A percentile compares a stretch with the other conserved stretches of the same genome.
These are phyloP conservation scores for Ophiostoma quercus DNA, from an alignment of 2,329 filamentous ascomycete genomes.

Conservation along the genomic window DNA sequence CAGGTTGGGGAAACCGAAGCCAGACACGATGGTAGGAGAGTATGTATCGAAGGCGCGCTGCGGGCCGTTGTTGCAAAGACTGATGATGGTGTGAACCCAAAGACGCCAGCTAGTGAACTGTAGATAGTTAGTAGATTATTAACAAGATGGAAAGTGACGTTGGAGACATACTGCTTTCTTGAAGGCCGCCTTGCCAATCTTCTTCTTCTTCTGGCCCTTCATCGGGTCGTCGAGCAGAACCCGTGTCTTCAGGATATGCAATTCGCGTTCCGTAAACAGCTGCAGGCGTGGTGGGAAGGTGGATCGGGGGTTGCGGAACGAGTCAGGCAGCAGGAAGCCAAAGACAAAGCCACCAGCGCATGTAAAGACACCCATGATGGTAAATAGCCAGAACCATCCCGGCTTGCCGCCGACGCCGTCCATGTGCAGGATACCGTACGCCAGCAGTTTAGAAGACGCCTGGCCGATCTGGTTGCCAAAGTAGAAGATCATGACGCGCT, in stretches of 20 bases:
- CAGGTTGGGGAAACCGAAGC: conserved; percentile 1
- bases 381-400: conserved; percentile 5
- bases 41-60: not conserved
- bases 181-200: conserved; percentile 4
- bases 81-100: conserved; percentile 1
- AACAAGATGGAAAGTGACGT: not conserved
- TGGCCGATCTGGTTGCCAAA: conserved; percentile 51
- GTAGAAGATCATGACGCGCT: conserved; percentile 51
- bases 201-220: not conserved
- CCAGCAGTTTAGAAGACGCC: conserved; percentile 40
- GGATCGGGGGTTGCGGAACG: not conserved
- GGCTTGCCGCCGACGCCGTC: not conserved
- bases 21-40: not conserved
- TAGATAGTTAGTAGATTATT: not conserved
- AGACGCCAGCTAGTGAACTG: conserved; percentile 8
- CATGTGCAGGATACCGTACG: conserved; percentile 37
- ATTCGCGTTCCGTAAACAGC: conserved; percentile 1
- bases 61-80: conserved; percentile 5
- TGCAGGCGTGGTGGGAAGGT: not conserved
- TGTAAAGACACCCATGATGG: not conserved
- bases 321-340: conserved; percentile 1
- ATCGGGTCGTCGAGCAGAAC: not conserved
- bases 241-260: not conserved
- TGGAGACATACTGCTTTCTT: not conserved
- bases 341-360: not conserved